These are phyloP conservation scores for Sesbania bispinosa DNA, from an alignment of 306 rosid genomes.

Conservation along the genomic window DNA sequence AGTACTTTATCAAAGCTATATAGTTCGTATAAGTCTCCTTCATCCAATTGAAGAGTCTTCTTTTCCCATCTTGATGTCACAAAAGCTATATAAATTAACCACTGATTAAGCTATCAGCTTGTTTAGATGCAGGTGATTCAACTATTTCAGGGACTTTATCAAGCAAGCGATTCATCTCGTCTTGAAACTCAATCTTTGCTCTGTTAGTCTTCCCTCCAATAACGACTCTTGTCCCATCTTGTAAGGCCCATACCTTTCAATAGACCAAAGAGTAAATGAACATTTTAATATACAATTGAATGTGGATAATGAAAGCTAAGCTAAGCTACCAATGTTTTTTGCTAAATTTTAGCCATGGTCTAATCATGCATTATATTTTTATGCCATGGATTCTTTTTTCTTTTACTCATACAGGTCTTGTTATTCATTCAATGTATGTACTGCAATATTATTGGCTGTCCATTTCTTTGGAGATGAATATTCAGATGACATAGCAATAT, in stretches of 20 bases:
- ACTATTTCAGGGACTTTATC: conserved; percentile 77
- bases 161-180: conserved; percentile 77
- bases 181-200: conserved; percentile 82
- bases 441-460: too few species aligned
- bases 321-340: not conserved
- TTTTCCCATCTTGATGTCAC: conserved; percentile 22
- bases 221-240: conserved; percentile 81
- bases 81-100: conserved; percentile 42
- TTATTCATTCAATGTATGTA: too few species aligned
- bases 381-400: too few species aligned
- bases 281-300: conserved; percentile 6
- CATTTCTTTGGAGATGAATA: conserved; percentile 7
- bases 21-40: conserved; percentile 6
- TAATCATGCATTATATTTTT: too few species aligned
- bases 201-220: conserved; percentile 89
- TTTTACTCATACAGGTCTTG: too few species aligned
- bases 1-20: conserved; percentile 1
- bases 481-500: conserved; percentile 9
- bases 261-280: conserved; percentile 24
- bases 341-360: too few species aligned
- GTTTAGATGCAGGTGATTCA: conserved; percentile 44
- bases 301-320: not conserved
- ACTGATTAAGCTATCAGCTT: conserved; percentile 33
- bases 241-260: conserved; percentile 90
- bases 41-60: conserved; percentile 26